Conservation (phyloP, 2,329 filamentous ascomycete genomes). For the Colletotrichum cuscutae region DNA sequence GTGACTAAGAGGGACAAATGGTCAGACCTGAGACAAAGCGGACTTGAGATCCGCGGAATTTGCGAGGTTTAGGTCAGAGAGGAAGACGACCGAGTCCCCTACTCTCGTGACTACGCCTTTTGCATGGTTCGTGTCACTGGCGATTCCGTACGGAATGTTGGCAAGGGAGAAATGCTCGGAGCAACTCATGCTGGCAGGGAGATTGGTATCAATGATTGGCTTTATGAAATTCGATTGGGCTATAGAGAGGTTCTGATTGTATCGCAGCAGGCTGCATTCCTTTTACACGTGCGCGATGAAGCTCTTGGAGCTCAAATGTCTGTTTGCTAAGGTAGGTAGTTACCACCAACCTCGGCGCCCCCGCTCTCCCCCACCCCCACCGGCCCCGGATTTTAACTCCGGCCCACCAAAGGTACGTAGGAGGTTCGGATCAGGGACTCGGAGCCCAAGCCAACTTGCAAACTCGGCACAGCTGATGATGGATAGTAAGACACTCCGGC, state of each 20-base stretch:
- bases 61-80: constrained; percentile 52
- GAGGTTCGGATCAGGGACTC: constrained; percentile 1
- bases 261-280: background rate
- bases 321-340: background rate
- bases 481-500: no score
- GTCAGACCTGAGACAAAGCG: constrained; percentile 6
- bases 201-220: background rate
- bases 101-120: constrained; percentile 60
- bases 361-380: constrained; percentile 17
- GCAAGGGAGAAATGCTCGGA: constrained; percentile 62
- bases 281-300: constrained; percentile 1
- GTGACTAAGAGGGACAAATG: constrained; percentile 24
- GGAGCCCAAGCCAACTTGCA: background rate
- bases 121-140: constrained; percentile 50
- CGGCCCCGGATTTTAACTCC: constrained; percentile 9
- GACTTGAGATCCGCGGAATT: constrained; percentile 1
- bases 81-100: constrained; percentile 61
- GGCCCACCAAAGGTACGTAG: background rate
- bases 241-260: background rate
- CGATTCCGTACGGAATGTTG: constrained; percentile 66
- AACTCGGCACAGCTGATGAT: background rate
- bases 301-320: background rate
- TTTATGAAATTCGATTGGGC: background rate
- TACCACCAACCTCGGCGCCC: background rate
- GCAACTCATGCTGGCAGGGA: constrained; percentile 8